Base-by-base conservation (phyloP, 2,329 filamentous ascomycete species). In the Colletotrichum melonis region DNA sequence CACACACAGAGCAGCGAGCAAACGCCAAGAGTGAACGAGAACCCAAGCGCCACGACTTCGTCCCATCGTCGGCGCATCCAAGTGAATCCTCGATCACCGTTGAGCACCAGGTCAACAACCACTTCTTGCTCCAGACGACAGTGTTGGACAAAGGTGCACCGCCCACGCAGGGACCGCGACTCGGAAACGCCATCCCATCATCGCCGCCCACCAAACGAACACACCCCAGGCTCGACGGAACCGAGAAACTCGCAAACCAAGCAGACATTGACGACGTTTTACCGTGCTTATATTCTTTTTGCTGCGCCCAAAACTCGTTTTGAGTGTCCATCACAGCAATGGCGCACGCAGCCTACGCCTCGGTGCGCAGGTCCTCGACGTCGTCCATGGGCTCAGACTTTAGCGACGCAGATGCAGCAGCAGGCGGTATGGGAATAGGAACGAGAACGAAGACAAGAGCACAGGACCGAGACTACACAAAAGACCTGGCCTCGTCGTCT, bases 101-200 rank as follows among this genome's bases (percentile, higher is more conserved):
- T 22, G 42, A n/a, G 42, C 42, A 49, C 5, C 42, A 49, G 19
- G 2, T 32, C 42, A 49, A 9, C 14, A 49, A 49, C 19, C 42
- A 49, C 42, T 49, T 49, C 42, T n/a, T 8, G 11, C 42, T 49
- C 42, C 42, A 49, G 42, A 49, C 42, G 42, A 49, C 42, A 49
- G 19, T 19, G 42, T 49, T 22, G 42, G 42, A 49, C 54, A 56
- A 56, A 56, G 12, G 54, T 42, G 49, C 64, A 58, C 65, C 68
- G 24, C 49, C 32, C 14, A 49, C 70, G 70, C 70, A 59, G 60
- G 70, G 70, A 26, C 55, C 70, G 60, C 67, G 30, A 28, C 54
- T 70, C 67, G 60, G 67, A 73, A 73, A 73, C 70, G 70, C 70
- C 70, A 32, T 70, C 60, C 54, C 59, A 73, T 46, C 22, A 57